Evolutionary conservation across 202 grass and related monocot genomes (phyloP).

Genomic region (Alloteropsis angusta): DNA sequence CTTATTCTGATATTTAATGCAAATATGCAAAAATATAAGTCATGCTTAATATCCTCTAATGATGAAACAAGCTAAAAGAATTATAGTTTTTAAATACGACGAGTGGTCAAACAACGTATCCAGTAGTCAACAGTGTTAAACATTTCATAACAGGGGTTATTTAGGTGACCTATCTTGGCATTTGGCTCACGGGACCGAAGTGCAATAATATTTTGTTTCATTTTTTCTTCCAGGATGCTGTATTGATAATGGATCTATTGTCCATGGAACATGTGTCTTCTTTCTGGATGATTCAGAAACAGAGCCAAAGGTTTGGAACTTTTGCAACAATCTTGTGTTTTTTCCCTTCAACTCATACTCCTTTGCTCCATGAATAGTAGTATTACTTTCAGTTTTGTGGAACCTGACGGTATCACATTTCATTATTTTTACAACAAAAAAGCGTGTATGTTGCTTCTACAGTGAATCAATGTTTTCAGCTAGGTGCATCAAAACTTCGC

Average conservation of each 20-base stretch:
- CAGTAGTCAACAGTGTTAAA: not conserved
- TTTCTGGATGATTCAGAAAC: conserved; percentile 91
- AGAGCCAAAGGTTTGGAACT: conserved; percentile 65
- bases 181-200: not conserved
- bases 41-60: too few relatives aligned
- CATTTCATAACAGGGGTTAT: not conserved
- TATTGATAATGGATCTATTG: conserved; percentile 73
- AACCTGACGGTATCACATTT: not conserved
- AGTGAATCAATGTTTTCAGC: not conserved
- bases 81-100: too few relatives aligned
- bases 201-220: conserved; percentile 7
- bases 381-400: not conserved
- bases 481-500: not conserved
- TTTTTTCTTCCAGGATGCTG: conserved; percentile 58
- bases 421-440: not conserved
- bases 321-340: not conserved
- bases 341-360: not conserved
- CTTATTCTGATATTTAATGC: too few relatives aligned
- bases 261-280: conserved; percentile 67
- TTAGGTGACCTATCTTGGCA: not conserved
- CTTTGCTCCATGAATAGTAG: not conserved
- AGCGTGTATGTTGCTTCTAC: not conserved
- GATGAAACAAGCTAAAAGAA: too few relatives aligned
- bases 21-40: too few relatives aligned
- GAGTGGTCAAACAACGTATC: too few relatives aligned